Percentiles rank a stretch among this genome's conserved stretches.
Evolutionary conservation across 371 early-diverging fungal genomes (phyloP).

Genomic region (Zychaea mexicana): DNA sequence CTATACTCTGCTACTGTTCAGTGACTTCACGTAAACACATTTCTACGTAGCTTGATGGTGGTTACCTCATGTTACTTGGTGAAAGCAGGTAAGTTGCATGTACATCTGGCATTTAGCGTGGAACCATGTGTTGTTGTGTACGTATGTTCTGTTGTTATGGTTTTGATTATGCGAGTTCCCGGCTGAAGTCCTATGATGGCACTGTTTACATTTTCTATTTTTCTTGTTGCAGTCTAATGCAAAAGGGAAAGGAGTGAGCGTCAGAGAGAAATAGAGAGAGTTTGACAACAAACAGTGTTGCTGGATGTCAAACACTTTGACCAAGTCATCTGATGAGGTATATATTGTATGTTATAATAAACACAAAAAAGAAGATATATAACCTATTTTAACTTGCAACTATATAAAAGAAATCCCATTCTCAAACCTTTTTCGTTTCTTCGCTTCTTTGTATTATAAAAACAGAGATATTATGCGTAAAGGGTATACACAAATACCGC

Average conservation of each 20-base stretch:
- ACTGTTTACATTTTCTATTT: neutral
- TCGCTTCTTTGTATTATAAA: neutral
- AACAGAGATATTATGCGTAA: neutral
- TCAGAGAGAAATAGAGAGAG: no score
- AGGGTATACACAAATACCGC: constrained; percentile 10
- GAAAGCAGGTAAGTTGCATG: no score
- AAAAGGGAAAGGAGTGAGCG: neutral
- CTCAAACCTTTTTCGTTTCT: neutral
- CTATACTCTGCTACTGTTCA: no score
- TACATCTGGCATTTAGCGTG: no score
- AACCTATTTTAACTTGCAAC: neutral
- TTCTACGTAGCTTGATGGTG: no score
- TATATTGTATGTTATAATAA: neutral
- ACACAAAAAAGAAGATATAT: neutral
- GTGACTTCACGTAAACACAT: no score
- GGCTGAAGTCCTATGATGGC: neutral
- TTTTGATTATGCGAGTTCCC: neutral
- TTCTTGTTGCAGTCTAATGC: neutral
- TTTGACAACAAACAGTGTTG: neutral
- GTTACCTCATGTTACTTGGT: no score
- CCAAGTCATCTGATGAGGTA: neutral
- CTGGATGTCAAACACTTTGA: neutral
- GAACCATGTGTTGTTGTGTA: no score
- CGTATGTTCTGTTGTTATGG: neutral
- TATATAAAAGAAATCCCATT: neutral